A percentile compares a stretch with the other conserved stretches of the same genome.
Evolutionary conservation across 768 basidiomycete genomes (phyloP).

Genomic region (Neoboletus subvelutipes): DNA sequence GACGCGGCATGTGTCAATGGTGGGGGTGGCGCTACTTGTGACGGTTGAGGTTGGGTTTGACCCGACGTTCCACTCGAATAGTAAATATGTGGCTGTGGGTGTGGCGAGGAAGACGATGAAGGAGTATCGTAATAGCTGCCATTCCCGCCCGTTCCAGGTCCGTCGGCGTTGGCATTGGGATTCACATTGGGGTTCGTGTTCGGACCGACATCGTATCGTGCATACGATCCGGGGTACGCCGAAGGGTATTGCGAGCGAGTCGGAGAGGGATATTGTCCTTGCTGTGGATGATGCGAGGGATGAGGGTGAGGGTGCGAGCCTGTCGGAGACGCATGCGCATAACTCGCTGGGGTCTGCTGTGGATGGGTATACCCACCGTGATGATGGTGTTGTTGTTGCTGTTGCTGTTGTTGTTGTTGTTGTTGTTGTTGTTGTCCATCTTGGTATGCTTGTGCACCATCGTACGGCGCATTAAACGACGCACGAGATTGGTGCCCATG

Average conservation of each 20-base stretch:
- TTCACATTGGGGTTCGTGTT: conserved; percentile 17
- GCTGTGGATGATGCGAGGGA: conserved; percentile 22
- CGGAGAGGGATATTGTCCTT: conserved; percentile 27
- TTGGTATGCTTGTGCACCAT: conserved; percentile 30
- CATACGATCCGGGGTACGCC: conserved; percentile 28
- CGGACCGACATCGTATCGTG: conserved; percentile 31
- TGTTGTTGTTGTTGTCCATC: conserved; percentile 23
- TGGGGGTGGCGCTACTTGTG: conserved; percentile 20
- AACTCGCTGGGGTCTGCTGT: conserved; percentile 20
- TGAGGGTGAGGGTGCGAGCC: conserved; percentile 23
- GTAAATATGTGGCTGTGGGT: conserved; percentile 21
- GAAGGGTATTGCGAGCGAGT: conserved; percentile 28
- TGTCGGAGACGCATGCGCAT: conserved; percentile 22
- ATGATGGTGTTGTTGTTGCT: conserved; percentile 19
- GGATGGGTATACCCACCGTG: conserved; percentile 22
- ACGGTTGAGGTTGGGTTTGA: conserved; percentile 17
- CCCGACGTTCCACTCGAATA: conserved; percentile 20
- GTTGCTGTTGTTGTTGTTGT: conserved; percentile 18
- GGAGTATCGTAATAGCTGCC: conserved; percentile 29
- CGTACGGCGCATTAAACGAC: conserved; percentile 24
- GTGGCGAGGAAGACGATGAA: conserved; percentile 20
- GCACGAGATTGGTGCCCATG: conserved; percentile 20
- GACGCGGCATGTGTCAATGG: conserved; percentile 22
- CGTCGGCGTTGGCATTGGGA: conserved; percentile 6
- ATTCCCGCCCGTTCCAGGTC: conserved; percentile 11